Base-by-base conservation (phyloP, 2,329 filamentous ascomycete genomes). In the Diaporthe destruens region DNA sequence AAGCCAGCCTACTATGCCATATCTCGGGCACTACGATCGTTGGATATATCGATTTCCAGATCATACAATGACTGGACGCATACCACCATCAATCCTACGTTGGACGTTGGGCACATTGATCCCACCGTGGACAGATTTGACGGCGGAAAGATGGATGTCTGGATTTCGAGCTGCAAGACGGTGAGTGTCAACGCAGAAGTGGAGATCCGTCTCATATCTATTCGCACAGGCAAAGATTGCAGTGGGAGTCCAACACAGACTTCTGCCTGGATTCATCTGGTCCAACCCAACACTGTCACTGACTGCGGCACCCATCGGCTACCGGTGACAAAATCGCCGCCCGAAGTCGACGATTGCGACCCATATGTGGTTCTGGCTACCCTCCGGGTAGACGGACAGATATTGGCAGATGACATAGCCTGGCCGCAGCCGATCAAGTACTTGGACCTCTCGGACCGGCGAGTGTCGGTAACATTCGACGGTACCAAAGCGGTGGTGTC, bases 1-100 rank as follows among this genome's bases (percentile, higher is more conserved):
- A 96, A 96, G 81, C 89, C 90, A 66, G 92, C 93, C 3, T 96
- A 94, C 82, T 95, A 90, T 78, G 90, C 93, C 0, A 92, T 96
- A 79, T 92, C 93, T 82, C 88, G 93, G 54, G 93, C 94, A 79
- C 90, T 96, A 85, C 91, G 92, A 14, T 89, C 91, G 0, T 80
- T 95, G 9, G 91, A 90, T 1, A 87, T 94, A 12, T 66, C 61
- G 3, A 53, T 53, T 29, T 66, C 61, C n/a, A 53, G 61, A 14
- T 39, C 61, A 5, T 66, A 66, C 4, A 36, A 66, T 23, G 61
- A 66, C 32, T 66, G 61, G 61, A 66, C 61, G 7, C 61, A 39
- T 25, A 53, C 44, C 14, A 66, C 61, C 5, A 66, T 66, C 4
- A 66, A 66, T 53, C 47, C 61, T 0, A 66, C 61, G 1, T 23